Base-by-base conservation (phyloP, 306 rosid species). In the Oemleria cerasiformis region DNA sequence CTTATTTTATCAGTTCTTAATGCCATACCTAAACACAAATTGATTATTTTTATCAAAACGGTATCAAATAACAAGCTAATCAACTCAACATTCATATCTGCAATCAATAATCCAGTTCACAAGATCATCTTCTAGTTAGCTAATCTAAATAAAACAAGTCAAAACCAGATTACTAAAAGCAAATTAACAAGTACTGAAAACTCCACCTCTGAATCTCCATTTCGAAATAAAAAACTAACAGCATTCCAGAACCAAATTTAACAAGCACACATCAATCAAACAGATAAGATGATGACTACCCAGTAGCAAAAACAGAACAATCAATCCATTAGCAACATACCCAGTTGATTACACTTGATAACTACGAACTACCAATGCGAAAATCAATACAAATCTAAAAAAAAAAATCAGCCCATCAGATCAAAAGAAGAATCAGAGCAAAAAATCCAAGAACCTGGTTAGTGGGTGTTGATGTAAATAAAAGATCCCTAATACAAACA, bases 401-500 rank as follows among this genome's bases (percentile, higher is more conserved):
- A 70, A 67, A 56, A n/a, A 75, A 70, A 77, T 40, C 51, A 64
- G 73, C 50, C 82, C 70, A 79, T 50, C 55, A 77, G 83, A 90
- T 90, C 88, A 79, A 75, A 55, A 77, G 38, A 83, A 75, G 48
- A 73, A 78, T 81, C 49, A 65, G 68, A 54, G n/a, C 51, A 68
- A 64, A 65, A 73, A 72, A 79, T 70, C 72, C 47, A 57, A 67
- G 60, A 77, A 71, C 55, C 25, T 63, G 77, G 72, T 54, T 11
- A 65, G 76, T 20, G 75, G 77, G 16, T 75, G 68, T 17, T 48
- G 45, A 58, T 48, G 44, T 62, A 43, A 51, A 23, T 47, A 70
- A 60, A 86, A 86, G 87, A 87, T 88, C 83, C 80, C 72, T 68
- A 74, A 85, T 30, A 81, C 60, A 68, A 17, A 76, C 69, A 72